A percentile compares a stretch with the other conserved stretches of the same genome.
Evolutionary conservation across 176 grass and related monocot genomes (phyloP).

Genomic region (Stipa capillata): DNA sequence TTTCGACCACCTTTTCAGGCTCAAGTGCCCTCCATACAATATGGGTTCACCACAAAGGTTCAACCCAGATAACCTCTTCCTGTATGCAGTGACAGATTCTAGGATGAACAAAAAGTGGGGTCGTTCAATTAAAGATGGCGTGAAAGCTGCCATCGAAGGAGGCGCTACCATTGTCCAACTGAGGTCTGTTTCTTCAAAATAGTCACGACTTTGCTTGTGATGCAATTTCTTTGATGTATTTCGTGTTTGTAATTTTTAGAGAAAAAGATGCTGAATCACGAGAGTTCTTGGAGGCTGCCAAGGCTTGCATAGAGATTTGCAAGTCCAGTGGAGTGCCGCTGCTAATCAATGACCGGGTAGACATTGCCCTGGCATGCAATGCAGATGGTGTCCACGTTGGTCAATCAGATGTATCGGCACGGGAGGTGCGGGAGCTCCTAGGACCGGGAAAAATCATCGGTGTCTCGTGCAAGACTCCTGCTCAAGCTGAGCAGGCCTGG

Average conservation of each 20-base stretch:
- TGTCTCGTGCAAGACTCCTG: conserved; percentile 74
- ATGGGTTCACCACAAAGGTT: conserved; percentile 28
- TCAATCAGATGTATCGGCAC: conserved; percentile 68
- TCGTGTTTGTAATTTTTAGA: conserved; percentile 28
- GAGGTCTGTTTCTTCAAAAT: conserved; percentile 38
- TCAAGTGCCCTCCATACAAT: conserved; percentile 37
- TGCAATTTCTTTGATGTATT: background rate
- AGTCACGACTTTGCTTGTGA: background rate
- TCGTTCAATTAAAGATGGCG: conserved; percentile 58
- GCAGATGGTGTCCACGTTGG: conserved; percentile 87
- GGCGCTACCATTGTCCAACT: conserved; percentile 80
- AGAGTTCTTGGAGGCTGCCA: conserved; percentile 67
- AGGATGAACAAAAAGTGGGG: conserved; percentile 86
- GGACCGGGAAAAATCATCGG: conserved; percentile 77
- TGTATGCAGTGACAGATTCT: conserved; percentile 92
- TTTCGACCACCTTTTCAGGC: conserved; percentile 78
- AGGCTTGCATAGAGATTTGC: conserved; percentile 55
- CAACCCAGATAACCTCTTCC: conserved; percentile 57
- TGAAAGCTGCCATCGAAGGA: conserved; percentile 77
- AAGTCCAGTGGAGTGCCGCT: conserved; percentile 56
- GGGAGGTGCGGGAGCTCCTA: conserved; percentile 41
- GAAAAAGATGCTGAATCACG: conserved; percentile 66
- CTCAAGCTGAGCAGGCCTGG: conserved; percentile 64
- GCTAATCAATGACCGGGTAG: conserved; percentile 84
- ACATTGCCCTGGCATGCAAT: conserved; percentile 72